phyloP scores from a whole-genome alignment of 805 yeast genomes.

The Lachancea dasiensis region DNA sequence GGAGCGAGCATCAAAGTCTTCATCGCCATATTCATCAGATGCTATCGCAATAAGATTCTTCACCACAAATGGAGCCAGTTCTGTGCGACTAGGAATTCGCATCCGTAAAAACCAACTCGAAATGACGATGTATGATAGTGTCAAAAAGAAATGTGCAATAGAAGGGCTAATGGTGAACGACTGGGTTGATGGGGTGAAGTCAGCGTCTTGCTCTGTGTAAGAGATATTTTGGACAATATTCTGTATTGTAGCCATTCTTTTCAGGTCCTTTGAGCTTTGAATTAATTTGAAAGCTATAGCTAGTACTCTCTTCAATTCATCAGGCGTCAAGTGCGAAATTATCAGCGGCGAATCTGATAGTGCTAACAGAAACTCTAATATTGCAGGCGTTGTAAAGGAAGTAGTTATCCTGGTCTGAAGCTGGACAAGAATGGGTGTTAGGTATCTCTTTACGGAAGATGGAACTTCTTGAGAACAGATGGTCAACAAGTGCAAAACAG shows the following conservation, averaged over 20 bases:
- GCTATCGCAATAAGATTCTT: slow-evolving; percentile 43
- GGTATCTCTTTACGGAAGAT: slow-evolving; percentile 57
- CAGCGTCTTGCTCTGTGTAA: slow-evolving; percentile 45
- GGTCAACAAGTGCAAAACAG: slow-evolving; percentile 69
- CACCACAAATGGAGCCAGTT: slow-evolving; percentile 56
- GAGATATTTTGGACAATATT: slow-evolving; percentile 5
- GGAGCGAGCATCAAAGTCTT: slow-evolving; percentile 51
- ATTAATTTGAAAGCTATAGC: slow-evolving; percentile 79
- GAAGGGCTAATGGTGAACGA: slow-evolving; percentile 41
- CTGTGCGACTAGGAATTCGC: slow-evolving; percentile 49
- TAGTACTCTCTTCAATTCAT: slow-evolving; percentile 73
- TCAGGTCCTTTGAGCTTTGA: slow-evolving; percentile 56
- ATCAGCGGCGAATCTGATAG: slow-evolving; percentile 60
- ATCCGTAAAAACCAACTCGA: slow-evolving; percentile 68
- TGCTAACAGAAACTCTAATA: slow-evolving; percentile 66
- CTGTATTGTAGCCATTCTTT: slow-evolving; percentile 13
- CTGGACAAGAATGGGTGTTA: slow-evolving; percentile 63
- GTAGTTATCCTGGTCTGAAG: slow-evolving; percentile 71
- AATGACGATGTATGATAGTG: slow-evolving; percentile 63
- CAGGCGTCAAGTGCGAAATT: slow-evolving; percentile 65
- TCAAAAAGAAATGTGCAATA: slow-evolving; percentile 53
- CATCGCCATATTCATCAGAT: slow-evolving; percentile 32
- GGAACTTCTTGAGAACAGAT: slow-evolving; percentile 81
- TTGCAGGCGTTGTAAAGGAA: slow-evolving; percentile 62
- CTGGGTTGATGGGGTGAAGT: slow-evolving; percentile 49